phyloP scores from a whole-genome alignment of 176 grass and related monocot genomes.

The Carex cristatella region DNA sequence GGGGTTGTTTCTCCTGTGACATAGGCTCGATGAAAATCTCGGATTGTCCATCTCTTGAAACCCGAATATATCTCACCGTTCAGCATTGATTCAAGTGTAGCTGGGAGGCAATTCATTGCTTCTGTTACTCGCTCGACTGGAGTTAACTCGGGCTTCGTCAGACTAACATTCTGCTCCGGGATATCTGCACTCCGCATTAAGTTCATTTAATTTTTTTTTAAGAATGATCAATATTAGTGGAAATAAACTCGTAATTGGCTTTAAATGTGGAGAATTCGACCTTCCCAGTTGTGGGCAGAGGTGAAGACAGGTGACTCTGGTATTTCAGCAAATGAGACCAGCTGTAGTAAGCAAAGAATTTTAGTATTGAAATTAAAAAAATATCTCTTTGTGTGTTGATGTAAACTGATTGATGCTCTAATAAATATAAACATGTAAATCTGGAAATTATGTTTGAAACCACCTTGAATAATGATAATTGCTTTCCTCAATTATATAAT shows the following conservation, averaged over 20 bases:
- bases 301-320: slow-evolving; percentile 82
- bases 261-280: slow-evolving; percentile 22
- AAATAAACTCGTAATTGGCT: background rate
- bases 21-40: slow-evolving; percentile 57
- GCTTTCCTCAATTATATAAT: background rate
- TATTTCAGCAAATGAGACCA: slow-evolving; percentile 61
- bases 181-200: slow-evolving; percentile 28
- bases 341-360: slow-evolving; percentile 33
- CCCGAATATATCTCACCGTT: background rate
- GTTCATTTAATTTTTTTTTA: background rate
- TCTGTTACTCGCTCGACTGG: slow-evolving; percentile 43
- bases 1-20: slow-evolving; percentile 53
- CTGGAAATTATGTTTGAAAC: background rate
- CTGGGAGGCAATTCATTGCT: slow-evolving; percentile 45
- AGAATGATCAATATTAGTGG: background rate
- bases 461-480: background rate
- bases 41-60: slow-evolving; percentile 50
- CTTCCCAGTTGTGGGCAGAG: slow-evolving; percentile 37
- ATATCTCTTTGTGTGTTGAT: background rate
- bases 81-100: slow-evolving; percentile 20
- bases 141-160: slow-evolving; percentile 30
- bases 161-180: slow-evolving; percentile 48
- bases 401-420: too few species aligned
- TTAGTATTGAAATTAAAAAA: background rate
- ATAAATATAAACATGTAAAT: background rate